These are phyloP conservation scores for Waltergamsia citrina DNA, from an alignment of 2,329 filamentous ascomycete species.

Conservation along the genomic window DNA sequence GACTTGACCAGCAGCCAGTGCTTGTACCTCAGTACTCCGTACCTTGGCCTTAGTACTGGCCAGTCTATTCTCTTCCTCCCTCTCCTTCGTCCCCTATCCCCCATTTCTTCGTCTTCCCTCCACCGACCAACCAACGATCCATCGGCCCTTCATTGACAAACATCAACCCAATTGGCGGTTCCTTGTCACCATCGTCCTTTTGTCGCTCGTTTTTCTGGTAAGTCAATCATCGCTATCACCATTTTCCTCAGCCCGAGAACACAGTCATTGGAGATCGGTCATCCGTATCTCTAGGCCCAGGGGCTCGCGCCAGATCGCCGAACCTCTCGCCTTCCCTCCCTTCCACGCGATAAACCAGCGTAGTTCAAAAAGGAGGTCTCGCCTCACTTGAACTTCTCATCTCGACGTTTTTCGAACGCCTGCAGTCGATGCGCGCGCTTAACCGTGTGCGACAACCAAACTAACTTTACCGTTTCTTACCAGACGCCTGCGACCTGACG, in stretches of 20 bases:
- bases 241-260: neutral
- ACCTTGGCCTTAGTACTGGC: too few species aligned
- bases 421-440: neutral
- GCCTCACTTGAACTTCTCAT: neutral
- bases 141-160: neutral
- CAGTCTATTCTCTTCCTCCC: neutral
- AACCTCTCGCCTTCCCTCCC: neutral
- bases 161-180: neutral
- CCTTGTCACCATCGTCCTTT: constrained; percentile 1
- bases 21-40: too few species aligned
- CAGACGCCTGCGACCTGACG: neutral
- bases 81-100: neutral
- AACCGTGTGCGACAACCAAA: neutral
- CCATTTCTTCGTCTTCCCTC: constrained; percentile 4
- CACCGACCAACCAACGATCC: constrained; percentile 4
- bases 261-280: too few species aligned
- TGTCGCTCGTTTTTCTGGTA: neutral
- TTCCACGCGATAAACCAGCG: too few species aligned
- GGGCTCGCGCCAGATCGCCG: too few species aligned
- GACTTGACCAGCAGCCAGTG: too few species aligned
- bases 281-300: too few species aligned
- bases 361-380: too few species aligned
- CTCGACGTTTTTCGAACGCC: neutral
- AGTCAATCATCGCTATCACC: neutral
- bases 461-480: neutral